Evolutionary conservation across 148 eudicot genomes (phyloP), one percentile per base, ranked within the genome.

Genomic region (Limonium bicolor): DNA sequence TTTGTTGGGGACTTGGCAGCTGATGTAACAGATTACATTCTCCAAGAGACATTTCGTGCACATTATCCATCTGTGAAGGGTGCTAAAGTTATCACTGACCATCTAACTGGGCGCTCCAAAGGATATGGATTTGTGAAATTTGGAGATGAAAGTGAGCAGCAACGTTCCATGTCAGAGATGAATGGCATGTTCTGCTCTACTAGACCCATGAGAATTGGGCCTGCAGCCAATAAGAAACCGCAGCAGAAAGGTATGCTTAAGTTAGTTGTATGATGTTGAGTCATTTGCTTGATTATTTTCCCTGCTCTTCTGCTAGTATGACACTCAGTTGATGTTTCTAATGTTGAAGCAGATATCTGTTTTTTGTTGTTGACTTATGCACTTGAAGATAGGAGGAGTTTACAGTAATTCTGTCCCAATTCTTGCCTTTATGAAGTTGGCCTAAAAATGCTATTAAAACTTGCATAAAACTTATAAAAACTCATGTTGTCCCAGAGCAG

Each of bases 111-210:
- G n/a, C 86, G 94, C 19, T 66, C 94, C 4, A 87, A 83, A 70
- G 96, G 96, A 30, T 87, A 82, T 61, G 96, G 96, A 30, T 87
- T 87, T 63, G 96, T 87, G 44, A 79, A 63, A 58, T 87, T 87
- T 64, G 90, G 63, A 19, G 96, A 87, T 59, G 96, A 82, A 63
- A 49, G 56, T 67, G 96, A 87, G 46, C 90, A 79, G 39, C 17
- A 63, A 12, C 86, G 86, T 21, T 90, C 96, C 5, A 87, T 87
- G 96, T 61, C 73, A 24, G 94, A 82, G 62, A 74, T 87, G 86
- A 82, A 82, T 64, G 96, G 96, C 13, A 64, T 62, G 49, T 33
- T 65, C 30, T 71, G 80, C 51, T 79, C 94, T 27, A 64, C 71
- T 43, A 76, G 94, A 66, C 80, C 96, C 12, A 87, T 87, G 90